phyloP scores from a whole-genome alignment of 2,329 filamentous ascomycete species.

The Scedosporium dehoogii region DNA sequence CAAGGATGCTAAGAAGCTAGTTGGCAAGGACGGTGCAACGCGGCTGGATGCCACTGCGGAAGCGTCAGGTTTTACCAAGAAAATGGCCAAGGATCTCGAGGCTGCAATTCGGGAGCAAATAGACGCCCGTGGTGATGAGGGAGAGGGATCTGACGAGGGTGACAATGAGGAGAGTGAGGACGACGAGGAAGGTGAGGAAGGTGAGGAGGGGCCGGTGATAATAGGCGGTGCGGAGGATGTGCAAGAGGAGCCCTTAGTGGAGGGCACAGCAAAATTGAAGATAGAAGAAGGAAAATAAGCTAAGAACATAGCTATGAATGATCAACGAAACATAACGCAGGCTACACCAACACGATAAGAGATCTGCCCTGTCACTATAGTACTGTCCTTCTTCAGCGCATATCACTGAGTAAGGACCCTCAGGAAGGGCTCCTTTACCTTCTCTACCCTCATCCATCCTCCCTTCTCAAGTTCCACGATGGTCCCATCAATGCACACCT shows the following conservation, averaged over 20 bases:
- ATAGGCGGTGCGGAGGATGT: slow-evolving; percentile 3
- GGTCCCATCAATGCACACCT: slow-evolving; percentile 85
- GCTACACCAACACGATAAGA: background rate
- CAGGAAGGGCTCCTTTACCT: slow-evolving; percentile 25
- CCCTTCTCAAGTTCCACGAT: slow-evolving; percentile 64
- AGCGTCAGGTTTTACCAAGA: slow-evolving; percentile 91
- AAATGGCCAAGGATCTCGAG: slow-evolving; percentile 92
- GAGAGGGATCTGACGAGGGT: slow-evolving; percentile 18
- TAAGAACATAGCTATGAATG: background rate
- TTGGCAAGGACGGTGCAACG: slow-evolving; percentile 53
- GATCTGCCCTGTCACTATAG: background rate
- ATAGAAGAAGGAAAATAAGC: background rate
- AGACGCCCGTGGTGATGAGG: slow-evolving; percentile 28
- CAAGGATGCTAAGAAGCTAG: slow-evolving; percentile 66
- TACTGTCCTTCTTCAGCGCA: background rate
- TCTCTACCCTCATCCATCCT: slow-evolving; percentile 60
- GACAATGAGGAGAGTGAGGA: slow-evolving; percentile 18
- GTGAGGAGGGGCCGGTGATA: slow-evolving; percentile 12
- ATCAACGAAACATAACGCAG: background rate
- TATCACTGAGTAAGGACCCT: slow-evolving; percentile 24
- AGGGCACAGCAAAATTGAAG: background rate
- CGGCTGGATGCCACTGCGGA: slow-evolving; percentile 82
- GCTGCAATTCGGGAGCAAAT: slow-evolving; percentile 77
- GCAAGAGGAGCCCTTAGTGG: slow-evolving; percentile 2
- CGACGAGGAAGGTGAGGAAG: slow-evolving; percentile 19